These are phyloP conservation scores for Suhomyces kunorum DNA, from an alignment of 1,139 yeast species.

Conservation along the genomic window DNA sequence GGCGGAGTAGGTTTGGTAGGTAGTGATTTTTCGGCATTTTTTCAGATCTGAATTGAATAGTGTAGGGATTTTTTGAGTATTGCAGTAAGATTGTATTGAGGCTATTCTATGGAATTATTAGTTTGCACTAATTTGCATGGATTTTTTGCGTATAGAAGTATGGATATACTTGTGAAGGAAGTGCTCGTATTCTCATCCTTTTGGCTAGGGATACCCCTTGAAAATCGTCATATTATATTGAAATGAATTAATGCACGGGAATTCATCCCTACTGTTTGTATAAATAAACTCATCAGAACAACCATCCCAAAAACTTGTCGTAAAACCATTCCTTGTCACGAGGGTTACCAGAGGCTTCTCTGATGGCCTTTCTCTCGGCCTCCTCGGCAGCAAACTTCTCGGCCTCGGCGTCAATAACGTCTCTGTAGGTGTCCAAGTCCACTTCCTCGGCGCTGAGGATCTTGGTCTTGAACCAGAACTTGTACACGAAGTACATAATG, in stretches of 20 bases:
- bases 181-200: no score
- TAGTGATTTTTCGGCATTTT: no score
- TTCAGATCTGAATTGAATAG: no score
- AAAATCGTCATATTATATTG: constrained; percentile 2
- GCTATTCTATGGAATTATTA: no score
- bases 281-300: constrained; percentile 33
- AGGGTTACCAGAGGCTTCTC: constrained; percentile 50
- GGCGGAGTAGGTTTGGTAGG: no score
- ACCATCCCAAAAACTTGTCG: constrained; percentile 56
- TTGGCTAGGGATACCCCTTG: no score
- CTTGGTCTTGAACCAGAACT: constrained; percentile 54
- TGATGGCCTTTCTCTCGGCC: constrained; percentile 42
- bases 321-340: constrained; percentile 52
- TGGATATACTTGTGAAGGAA: no score
- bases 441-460: constrained; percentile 56
- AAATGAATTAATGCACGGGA: constrained; percentile 1
- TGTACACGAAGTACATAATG: constrained; percentile 58
- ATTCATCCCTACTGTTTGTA: neutral
- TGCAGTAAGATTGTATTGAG: no score
- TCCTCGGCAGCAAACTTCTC: constrained; percentile 50
- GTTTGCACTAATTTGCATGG: no score
- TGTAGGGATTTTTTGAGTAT: no score
- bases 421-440: constrained; percentile 64
- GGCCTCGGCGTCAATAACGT: constrained; percentile 69
- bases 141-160: no score